Evolutionary conservation across 495 filamentous ascomycete species (phyloP), one percentile per base, ranked within the genome.

Genomic region (Penicillium egyptiacum): DNA sequence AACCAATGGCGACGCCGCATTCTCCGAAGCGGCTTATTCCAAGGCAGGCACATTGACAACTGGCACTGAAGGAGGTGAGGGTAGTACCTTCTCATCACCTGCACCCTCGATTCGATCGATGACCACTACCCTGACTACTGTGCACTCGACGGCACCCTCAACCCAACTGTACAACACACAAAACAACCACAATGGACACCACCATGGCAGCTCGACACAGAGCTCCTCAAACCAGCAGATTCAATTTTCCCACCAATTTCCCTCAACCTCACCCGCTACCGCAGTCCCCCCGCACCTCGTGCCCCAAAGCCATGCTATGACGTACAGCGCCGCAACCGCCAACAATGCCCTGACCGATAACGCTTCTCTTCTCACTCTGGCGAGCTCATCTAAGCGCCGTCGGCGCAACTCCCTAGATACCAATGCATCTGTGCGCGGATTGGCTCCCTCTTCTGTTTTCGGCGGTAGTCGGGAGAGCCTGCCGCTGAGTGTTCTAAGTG

Each of bases 351-450:
- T 96, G 23, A 95, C 90, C 8, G 94, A 98, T 66, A 92, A 98
- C 67, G 94, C 94, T 1, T 96, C 92, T 17, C 93, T 98, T 55
- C 82, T 98, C 25, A 98, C 94, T 0, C 81, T 98, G n/a, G 94
- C 94, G 1, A 96, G 92, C 6, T 97, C 92, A 0, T 96, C 92
- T 20, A 96, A 97, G 69, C 84, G 88, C 26, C 87, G 90, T 43
- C 88, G 94, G 19, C 81, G 94, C 39, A 89, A 91, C 57, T 96
- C 91, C 1, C 81, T 97, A 64, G 94, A 98, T 70, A 98, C 95
- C 0, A 93, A 98, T 70, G 95, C 95, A 3, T 96, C 92, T 0
- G 88, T 97, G 17, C 90, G 94, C 42, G 94, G 91, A 2, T 80
- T 98, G 23, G 90, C 94, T 1, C 94, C 94, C 0, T 95, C 91